Base-by-base conservation (phyloP, 306 rosid species). In the Betula pendula region DNA sequence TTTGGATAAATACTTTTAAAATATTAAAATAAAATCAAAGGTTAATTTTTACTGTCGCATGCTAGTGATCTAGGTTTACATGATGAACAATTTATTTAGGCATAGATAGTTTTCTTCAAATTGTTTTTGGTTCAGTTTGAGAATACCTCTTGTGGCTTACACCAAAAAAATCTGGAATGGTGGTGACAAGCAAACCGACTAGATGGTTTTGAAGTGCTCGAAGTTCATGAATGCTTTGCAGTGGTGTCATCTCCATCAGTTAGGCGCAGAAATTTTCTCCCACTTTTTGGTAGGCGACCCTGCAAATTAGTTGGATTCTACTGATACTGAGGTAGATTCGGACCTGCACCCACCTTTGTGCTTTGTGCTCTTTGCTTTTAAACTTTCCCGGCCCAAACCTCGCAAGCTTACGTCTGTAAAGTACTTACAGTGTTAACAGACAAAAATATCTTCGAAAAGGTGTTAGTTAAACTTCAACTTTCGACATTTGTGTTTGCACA, bases 211-310 rank as follows among this genome's bases (percentile, higher is more conserved):
- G 1, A 43, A 8, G 50, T 38, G 68, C 8, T 1, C 10, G 13
- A 62, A 33, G 40, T 42, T 27, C 25, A 2, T 2, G 29, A 55
- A 24, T 11, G 22, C 13, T n/a, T 44, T n/a, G 1, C 24, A 31
- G 75, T 68, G 75, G 35, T 19, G 60, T 56, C 75, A 74, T 43
- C 13, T 68, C 70, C 66, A 56, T 49, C 20, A 12, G 65, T 40
- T 69, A 49, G 70, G 76, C 20, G 12, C 31, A 33, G 11, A 52
- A 11, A 17, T 22, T 16, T 74, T 75, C 15, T 48, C 66, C 58
- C 8, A 63, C 77, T 44, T 60, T 50, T 19, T 62, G 43, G 73
- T 17, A 71, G 72, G 68, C 70, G 2, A 29, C 15, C 10, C 62
- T 70, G 73, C 77, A 31, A 38, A 15, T 4, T 62, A 35, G 20